Evolutionary conservation across 805 yeast species (phyloP), one percentile per base, ranked within the genome.

Genomic region (Starmerella riodocensis): DNA sequence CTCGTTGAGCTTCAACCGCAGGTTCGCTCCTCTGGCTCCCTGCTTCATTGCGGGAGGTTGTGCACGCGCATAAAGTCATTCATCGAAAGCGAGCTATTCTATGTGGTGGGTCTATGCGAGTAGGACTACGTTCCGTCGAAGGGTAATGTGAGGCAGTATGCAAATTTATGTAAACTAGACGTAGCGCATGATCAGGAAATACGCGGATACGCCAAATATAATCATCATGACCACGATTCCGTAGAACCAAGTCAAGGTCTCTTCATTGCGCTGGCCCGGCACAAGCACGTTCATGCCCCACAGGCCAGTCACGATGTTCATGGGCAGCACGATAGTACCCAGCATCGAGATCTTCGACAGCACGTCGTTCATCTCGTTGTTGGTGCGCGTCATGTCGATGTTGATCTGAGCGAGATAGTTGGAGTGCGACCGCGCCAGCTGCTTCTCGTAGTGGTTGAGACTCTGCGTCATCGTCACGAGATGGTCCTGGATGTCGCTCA

Each of bases 251-350:
- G 57, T 50, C 46, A 80, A 58, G 6, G 74, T 69, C n/a, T 68
- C 71, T 6, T 62, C 60, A 21, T 67, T 71, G 26, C 34, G 36
- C 57, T 88, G 97, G 0, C 98, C 98, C 0, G 98, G 98, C 26
- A 91, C 98, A 9, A 83, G 53, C 49, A 91, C 93, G 62, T 91
- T 91, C 98, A 91, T 91, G 41, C 98, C 98, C 97, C 97, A 91
- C 34, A 91, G 63, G 17, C 98, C 98, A 0, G 98, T 91, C 18
- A 91, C 78, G 40, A 91, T 83, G 56, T 91, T 91, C 72, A 91
- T 73, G 3, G 98, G 98, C 42, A 91, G 64, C 17, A 91, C 95
- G 40, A 91, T 83, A 0, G 97, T 84, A 70, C 97, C 98, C 46
- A 88, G 62, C 30, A 86, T 78, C 3, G 97, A 83, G 40, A 88